Conservation (phyloP, 1,139 yeast genomes). For the Pichiaceae sp. region DNA sequence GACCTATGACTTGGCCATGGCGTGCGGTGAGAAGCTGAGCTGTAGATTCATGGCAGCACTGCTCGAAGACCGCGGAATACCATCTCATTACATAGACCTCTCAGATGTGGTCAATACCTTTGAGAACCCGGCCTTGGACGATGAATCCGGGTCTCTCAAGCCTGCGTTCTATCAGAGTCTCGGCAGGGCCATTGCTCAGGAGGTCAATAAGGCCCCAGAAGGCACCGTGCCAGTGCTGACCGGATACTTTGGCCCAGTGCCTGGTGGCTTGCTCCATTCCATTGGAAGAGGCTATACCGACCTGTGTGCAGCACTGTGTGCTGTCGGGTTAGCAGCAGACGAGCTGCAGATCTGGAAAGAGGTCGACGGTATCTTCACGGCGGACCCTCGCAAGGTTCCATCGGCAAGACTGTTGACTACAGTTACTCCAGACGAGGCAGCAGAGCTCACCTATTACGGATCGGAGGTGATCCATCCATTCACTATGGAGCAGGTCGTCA, state of each 20-base stretch:
- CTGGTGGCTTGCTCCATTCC: conserved; percentile 86
- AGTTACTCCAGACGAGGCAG: conserved; percentile 98
- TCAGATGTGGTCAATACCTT: conserved; percentile 52
- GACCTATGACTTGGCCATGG: conserved; percentile 83
- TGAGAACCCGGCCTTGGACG: conserved; percentile 22
- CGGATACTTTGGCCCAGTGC: conserved; percentile 90
- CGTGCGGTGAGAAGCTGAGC: conserved; percentile 87
- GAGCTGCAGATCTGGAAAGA: conserved; percentile 98
- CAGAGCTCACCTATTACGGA: conserved; percentile 94
- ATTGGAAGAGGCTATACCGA: conserved; percentile 98
- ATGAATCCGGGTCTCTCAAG: conserved; percentile 35
- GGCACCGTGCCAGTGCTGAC: conserved; percentile 81
- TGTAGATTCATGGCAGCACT: conserved; percentile 84
- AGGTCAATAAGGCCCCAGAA: conserved; percentile 34
- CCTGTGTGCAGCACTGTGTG: conserved; percentile 91
- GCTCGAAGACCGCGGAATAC: conserved; percentile 71
- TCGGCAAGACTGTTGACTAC: conserved; percentile 76
- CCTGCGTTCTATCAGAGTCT: conserved; percentile 59
- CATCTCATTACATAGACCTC: conserved; percentile 72
- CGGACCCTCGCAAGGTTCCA: conserved; percentile 94
- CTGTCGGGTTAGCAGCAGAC: conserved; percentile 87
- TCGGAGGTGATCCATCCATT: conserved; percentile 97
- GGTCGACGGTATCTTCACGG: conserved; percentile 97
- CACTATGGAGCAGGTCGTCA: conserved; percentile 97
- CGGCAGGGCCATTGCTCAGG: conserved; percentile 50